Evolutionary conservation across 2,329 filamentous ascomycete species (phyloP), one percentile per base, ranked within the genome.

Genomic region (Bipolaris cookei): DNA sequence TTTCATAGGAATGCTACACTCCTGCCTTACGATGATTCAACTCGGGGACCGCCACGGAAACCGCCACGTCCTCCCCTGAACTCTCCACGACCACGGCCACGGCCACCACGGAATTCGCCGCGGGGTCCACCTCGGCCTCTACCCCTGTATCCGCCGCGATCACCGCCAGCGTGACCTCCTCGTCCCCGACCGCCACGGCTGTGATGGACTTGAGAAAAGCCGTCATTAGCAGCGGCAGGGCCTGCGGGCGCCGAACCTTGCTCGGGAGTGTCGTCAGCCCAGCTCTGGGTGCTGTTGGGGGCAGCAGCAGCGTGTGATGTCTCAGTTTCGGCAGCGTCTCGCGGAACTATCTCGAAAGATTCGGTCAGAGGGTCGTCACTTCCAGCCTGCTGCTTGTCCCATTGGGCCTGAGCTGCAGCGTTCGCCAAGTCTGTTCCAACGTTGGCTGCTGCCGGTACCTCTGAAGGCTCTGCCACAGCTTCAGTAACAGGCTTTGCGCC

Each of bases 311-410:
- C 78, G 39, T 86, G 74, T 35, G 86, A 86, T 35, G 83, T 86
- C 60, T 95, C 90, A 4, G 89, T 88, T 81, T 96, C 92, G 49
- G 86, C 79, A 44, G 88, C 84, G 70, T 93, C 86, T 54, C 89
- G 86, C 49, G 91, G 86, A 42, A 91, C 82, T 74, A 92, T 86
- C 58, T 96, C 89, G 86, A 91, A 95, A 51, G 83, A 84, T 64
- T 93, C 90, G 25, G 82, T 80, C 39, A 82, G 72, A 21, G 82
- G 79, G 53, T 82, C 79, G 47, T 81, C 78, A 20, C 81, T 78
- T 14, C 76, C 78, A 39, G 75, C 73, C 45, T 77, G 73, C 57
- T 82, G 80, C 48, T 81, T 79, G 65, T 91, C 88, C 88, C 87
- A 91, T 63, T 88, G 85, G 62, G 82, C 84, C 71, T 87, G 88